These are phyloP conservation scores for Cyclanthera cordifolia DNA, from an alignment of 306 rosid genomes.

Conservation along the genomic window DNA sequence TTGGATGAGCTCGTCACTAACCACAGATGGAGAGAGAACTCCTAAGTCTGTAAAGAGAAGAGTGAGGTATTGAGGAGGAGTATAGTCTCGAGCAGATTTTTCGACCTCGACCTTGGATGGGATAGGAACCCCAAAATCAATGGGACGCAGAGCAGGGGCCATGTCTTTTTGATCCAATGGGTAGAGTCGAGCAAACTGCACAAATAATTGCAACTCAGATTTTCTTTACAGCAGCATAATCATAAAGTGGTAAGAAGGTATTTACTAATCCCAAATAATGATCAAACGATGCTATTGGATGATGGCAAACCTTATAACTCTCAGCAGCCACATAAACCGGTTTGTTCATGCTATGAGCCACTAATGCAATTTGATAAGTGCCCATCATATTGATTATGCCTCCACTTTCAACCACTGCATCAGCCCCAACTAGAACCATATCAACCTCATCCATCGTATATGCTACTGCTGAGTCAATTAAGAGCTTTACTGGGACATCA, in stretches of 20 bases:
- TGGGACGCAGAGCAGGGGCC: slow-evolving; percentile 77
- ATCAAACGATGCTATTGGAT: too few relatives aligned
- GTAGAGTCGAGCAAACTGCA: slow-evolving; percentile 92
- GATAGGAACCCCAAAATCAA: slow-evolving; percentile 85
- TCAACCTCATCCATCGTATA: slow-evolving; percentile 93
- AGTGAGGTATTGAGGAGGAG: slow-evolving; percentile 93
- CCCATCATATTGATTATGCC: slow-evolving; percentile 98
- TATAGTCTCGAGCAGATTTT: slow-evolving; percentile 85
- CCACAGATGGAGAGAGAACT: slow-evolving; percentile 89
- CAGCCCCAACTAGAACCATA: slow-evolving; percentile 95
- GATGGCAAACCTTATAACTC: slow-evolving; percentile 68
- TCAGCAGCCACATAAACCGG: slow-evolving; percentile 95
- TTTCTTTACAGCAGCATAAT: too few relatives aligned
- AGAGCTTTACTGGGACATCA: slow-evolving; percentile 82
- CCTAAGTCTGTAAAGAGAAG: slow-evolving; percentile 89
- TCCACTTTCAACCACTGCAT: slow-evolving; percentile 93
- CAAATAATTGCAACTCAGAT: slow-evolving; percentile 8
- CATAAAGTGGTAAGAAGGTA: neutral
- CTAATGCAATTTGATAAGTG: slow-evolving; percentile 80
- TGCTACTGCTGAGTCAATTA: slow-evolving; percentile 89
- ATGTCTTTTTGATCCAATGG: slow-evolving; percentile 91
- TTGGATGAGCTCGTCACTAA: slow-evolving; percentile 95
- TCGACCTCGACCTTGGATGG: slow-evolving; percentile 94
- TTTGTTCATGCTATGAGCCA: slow-evolving; percentile 79
- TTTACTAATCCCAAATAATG: neutral